These are phyloP conservation scores for Chytriomyces confervae DNA, from an alignment of 192 early-diverging fungal genomes.

Conservation along the genomic window DNA sequence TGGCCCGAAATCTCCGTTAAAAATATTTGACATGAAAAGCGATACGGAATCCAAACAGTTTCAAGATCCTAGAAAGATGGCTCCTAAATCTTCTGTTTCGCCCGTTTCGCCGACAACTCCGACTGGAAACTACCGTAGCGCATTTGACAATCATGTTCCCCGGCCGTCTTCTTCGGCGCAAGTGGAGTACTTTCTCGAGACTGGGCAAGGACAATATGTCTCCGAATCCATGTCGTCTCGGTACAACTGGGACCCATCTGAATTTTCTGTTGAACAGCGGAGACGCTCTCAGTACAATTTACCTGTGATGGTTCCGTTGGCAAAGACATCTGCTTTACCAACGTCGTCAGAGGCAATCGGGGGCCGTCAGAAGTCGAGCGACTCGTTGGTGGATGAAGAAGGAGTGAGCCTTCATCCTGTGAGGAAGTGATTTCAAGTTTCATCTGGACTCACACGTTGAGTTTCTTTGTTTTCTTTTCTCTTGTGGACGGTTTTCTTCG, in stretches of 20 bases:
- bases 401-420: conserved; percentile 22
- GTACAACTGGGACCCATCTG: conserved; percentile 23
- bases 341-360: neutral
- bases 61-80: conserved; percentile 7
- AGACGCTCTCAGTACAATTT: neutral
- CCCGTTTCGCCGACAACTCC: neutral
- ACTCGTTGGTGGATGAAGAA: conserved; percentile 28
- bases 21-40: neutral
- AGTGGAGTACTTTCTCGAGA: no score
- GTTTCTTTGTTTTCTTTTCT: neutral
- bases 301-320: conserved; percentile 14
- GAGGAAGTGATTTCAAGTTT: neutral
- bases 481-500: neutral
- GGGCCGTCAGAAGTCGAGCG: neutral
- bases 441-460: neutral
- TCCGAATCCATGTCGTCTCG: neutral
- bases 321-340: neutral
- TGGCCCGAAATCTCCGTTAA: neutral
- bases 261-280: conserved; percentile 18
- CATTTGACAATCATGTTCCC: no score
- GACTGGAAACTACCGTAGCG: no score
- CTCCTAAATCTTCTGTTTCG: neutral
- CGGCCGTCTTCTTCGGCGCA: no score
- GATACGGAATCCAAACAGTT: neutral
- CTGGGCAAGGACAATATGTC: no score